phyloP scores from a whole-genome alignment of 2,329 filamentous ascomycete genomes.

The Epichloe baconii region DNA sequence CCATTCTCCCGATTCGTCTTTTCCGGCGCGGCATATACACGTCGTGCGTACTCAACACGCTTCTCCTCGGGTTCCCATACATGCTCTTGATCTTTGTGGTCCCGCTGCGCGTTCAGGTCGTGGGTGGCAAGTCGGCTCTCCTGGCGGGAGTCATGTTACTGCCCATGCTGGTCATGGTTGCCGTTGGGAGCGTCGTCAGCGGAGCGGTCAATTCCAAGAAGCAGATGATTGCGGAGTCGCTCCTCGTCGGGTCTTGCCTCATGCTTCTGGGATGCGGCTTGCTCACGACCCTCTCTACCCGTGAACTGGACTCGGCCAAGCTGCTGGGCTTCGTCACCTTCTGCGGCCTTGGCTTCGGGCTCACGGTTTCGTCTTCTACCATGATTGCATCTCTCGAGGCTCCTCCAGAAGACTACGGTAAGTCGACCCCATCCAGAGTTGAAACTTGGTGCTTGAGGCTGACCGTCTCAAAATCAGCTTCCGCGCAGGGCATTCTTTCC shows the following conservation, averaged over 20 bases:
- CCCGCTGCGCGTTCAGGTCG: constrained; percentile 35
- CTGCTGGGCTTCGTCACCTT: constrained; percentile 36
- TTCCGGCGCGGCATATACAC: constrained; percentile 34
- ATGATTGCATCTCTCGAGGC: constrained; percentile 31
- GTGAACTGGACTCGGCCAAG: constrained; percentile 26
- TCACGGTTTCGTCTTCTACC: constrained; percentile 33
- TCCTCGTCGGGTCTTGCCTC: constrained; percentile 27
- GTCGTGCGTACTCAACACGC: constrained; percentile 28
- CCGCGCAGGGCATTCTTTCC: constrained; percentile 39
- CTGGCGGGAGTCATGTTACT: constrained; percentile 37
- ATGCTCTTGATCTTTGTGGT: constrained; percentile 35
- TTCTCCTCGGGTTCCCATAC: constrained; percentile 38
- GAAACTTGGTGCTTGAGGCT: background rate
- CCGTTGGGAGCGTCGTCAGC: constrained; percentile 29
- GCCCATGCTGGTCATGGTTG: constrained; percentile 37
- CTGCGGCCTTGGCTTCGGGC: constrained; percentile 39
- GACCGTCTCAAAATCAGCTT: constrained; percentile 20
- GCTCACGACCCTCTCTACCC: constrained; percentile 23
- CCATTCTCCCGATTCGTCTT: constrained; percentile 35
- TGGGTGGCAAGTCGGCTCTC: constrained; percentile 32
- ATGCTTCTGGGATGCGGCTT: constrained; percentile 35
- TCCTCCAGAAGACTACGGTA: constrained; percentile 32
- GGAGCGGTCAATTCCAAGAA: constrained; percentile 29
- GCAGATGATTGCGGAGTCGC: constrained; percentile 30
- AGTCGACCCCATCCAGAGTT: constrained; percentile 4